phyloP scores from a whole-genome alignment of 805 yeast species.

The Barnettozyma californica region DNA sequence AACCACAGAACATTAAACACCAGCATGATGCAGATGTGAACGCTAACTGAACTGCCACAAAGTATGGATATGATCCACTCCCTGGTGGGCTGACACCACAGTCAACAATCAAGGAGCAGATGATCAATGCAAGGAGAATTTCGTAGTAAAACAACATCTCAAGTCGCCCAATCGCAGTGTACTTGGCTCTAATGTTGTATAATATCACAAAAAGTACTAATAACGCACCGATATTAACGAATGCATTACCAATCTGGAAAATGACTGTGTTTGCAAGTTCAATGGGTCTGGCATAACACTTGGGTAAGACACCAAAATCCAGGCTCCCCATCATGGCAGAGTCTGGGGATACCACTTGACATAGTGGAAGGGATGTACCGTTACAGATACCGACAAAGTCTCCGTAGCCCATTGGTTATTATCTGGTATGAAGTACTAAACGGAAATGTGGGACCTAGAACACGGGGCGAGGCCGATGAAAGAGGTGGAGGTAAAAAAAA shows the following conservation, averaged over 20 bases:
- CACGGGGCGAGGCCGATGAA: background rate
- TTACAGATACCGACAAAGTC: slow-evolving; percentile 56
- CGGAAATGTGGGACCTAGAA: background rate
- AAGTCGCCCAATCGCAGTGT: slow-evolving; percentile 89
- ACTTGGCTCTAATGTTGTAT: slow-evolving; percentile 74
- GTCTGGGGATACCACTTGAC: slow-evolving; percentile 64
- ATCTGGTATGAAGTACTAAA: background rate
- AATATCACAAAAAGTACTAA: slow-evolving; percentile 61
- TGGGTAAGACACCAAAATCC: slow-evolving; percentile 61
- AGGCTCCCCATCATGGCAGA: slow-evolving; percentile 27
- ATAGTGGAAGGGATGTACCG: slow-evolving; percentile 70
- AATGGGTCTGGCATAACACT: slow-evolving; percentile 81
- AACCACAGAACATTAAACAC: slow-evolving; percentile 65
- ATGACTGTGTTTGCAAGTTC: slow-evolving; percentile 88
- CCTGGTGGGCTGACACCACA: slow-evolving; percentile 92
- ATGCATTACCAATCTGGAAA: slow-evolving; percentile 83
- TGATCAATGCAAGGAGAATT: slow-evolving; percentile 48
- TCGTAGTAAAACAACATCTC: slow-evolving; percentile 78
- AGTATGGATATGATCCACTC: slow-evolving; percentile 66
- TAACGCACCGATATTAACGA: slow-evolving; percentile 74
- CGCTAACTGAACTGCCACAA: slow-evolving; percentile 79
- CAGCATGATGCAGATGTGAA: slow-evolving; percentile 66
- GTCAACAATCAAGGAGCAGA: slow-evolving; percentile 73
- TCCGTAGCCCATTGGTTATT: slow-evolving; percentile 54
- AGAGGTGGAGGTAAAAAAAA: background rate